phyloP scores from a whole-genome alignment of 2,329 filamentous ascomycete species.

The Botrytis aclada region DNA sequence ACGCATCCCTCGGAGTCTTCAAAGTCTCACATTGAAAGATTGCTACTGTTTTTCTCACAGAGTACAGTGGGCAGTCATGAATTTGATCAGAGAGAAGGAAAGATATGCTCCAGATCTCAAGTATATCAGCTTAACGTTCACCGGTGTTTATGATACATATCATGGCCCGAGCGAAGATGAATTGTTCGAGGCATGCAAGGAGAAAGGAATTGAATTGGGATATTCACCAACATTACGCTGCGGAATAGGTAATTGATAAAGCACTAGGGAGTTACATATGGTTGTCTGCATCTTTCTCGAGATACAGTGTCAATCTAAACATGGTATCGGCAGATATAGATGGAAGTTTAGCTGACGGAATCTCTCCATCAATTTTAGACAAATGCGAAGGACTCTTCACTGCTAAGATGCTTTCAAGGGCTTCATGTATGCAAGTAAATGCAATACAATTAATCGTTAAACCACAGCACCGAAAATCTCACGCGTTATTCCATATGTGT shows the following conservation, averaged over 20 bases:
- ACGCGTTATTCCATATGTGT: background rate
- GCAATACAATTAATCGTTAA: background rate
- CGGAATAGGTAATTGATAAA: background rate
- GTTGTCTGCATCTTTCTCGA: no score
- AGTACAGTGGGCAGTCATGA: background rate
- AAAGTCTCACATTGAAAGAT: background rate
- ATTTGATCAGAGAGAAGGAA: background rate
- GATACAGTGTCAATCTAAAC: no score
- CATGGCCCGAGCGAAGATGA: background rate
- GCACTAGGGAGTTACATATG: background rate
- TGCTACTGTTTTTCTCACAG: background rate
- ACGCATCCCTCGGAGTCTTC: constrained; percentile 2
- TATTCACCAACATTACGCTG: no score
- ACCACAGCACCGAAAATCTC: no score
- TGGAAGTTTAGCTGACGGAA: background rate
- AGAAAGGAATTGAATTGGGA: background rate
- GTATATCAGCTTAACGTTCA: background rate
- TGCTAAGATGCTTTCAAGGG: background rate
- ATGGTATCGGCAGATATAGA: background rate
- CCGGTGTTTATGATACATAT: background rate
- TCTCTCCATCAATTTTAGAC: background rate
- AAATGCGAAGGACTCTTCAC: background rate
- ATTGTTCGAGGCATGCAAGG: background rate
- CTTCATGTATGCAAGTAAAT: background rate
- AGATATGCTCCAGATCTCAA: background rate